Base-by-base conservation (phyloP, 2,329 filamentous ascomycete genomes). In the Penicillium fuscoglaucum region DNA sequence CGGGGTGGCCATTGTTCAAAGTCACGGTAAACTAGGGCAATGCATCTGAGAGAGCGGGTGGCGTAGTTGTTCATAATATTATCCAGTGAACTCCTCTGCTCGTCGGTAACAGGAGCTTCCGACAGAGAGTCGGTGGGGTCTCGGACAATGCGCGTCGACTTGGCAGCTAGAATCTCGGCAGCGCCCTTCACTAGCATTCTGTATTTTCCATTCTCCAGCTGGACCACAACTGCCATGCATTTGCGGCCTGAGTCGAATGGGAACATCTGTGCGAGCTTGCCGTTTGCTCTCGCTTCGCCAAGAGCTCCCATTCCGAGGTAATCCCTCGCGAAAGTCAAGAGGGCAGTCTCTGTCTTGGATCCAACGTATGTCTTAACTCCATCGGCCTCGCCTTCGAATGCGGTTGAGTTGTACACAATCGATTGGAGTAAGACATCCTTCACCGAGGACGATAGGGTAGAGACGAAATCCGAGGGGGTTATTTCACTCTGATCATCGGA, bases 1-100 rank as follows among this genome's bases (percentile, higher is more conserved):
- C 80, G 83, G 5, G 91, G 91, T 33, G 93, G 92, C 92, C 92
- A 96, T 53, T 84, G 83, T 26, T 90, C 84, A 65, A 95, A 96
- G 67, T 96, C 92, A 56, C 87, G 88, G 76, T 91, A 96, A 53
- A 91, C 82, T 62, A 96, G 83, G 44, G 88, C 90, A 66, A 96
- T 96, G 1, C 92, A 96, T 62, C 92, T 86, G 33, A 96, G 82
- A 8, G 91, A 96, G 19, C 88, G 84, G 28, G 84, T 86, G 10
- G 92, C 92, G 71, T 96, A 96, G 47, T 82, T 84, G 61, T 87
- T 85, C 66, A 96, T 96, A 48, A 91, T 80, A 24, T 81, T 78
- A 63, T 84, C 83, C 62, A 96, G 72, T 2, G 78, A 81, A 39
- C 84, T 78, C 31, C 82, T 80, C 63, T 88, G 84, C 15, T 84